Evolutionary conservation across 1,284 basidiomycete genomes (phyloP), one percentile per base, ranked within the genome.

Genomic region (Malassezia japonica): DNA sequence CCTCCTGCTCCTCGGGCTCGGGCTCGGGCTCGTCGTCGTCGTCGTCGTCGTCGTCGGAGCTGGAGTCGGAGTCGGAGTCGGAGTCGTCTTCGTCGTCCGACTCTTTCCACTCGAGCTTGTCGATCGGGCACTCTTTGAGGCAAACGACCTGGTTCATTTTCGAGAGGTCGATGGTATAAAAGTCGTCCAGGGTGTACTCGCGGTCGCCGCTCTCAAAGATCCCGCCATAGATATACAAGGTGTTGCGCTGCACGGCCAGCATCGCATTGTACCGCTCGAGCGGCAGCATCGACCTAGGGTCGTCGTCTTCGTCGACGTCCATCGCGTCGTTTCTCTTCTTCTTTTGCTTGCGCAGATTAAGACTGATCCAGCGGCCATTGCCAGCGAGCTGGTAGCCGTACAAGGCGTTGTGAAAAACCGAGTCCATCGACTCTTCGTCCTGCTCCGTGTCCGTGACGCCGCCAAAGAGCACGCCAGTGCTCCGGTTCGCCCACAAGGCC

Each of bases 371-470:
- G 54, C 81, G 78, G 0, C 89, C 89, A 43, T 83, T 85, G 0
- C 84, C 86, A 0, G 76, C 67, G 1, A 86, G 77, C 60, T 87
- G 85, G 71, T 92, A 92, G 0, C 82, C 87, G 31, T 64, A 72
- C 20, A 72, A 39, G 13, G 66, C 69, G 39, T 71, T 70, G 52
- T 62, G 61, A 48, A 67, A 71, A 2, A 51, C 53, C 47, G 64
- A 67, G 55, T 88, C 84, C 62, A 95, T 74, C 1, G 81, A 83
- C 69, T 94, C 90, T 70, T 94, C 90, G 52, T 81, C 80, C 24
- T 79, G 82, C 65, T 94, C 90, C 55, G 88, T 85, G 64, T 95
- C 90, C 6, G 83, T 84, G 0, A 94, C 90, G 5, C 90, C 90
- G 12, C 89, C 90, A 65, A 94, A 95, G 43, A 91, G 74, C 1